Conservation (phyloP, 345 rosid species). For the Aegle marmelos region DNA sequence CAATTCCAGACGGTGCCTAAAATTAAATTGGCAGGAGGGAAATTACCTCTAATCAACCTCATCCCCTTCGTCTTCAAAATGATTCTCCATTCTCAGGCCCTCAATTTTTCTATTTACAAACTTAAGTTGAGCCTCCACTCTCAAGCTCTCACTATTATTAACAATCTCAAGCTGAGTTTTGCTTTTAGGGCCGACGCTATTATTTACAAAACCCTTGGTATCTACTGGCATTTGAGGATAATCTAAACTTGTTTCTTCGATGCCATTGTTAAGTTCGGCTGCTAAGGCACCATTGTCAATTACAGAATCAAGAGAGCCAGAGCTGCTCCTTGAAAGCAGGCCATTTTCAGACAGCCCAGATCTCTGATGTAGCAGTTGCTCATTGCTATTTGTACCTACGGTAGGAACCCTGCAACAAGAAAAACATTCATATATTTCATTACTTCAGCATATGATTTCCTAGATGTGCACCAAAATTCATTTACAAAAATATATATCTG, state of each 20-base stretch:
- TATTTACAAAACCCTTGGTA: constrained; percentile 47
- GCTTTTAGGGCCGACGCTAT: constrained; percentile 26
- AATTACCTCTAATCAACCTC: constrained; percentile 61
- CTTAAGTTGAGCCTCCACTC: constrained; percentile 48
- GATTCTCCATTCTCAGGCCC: constrained; percentile 46
- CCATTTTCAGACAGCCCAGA: constrained; percentile 38
- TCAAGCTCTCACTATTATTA: constrained; percentile 52
- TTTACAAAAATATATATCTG: neutral
- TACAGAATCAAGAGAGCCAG: constrained; percentile 35
- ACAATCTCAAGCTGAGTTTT: constrained; percentile 41
- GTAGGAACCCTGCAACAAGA: constrained; percentile 30
- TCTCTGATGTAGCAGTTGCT: constrained; percentile 30
- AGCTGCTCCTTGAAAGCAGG: constrained; percentile 33
- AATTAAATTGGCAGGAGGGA: neutral
- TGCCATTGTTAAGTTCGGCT: constrained; percentile 25
- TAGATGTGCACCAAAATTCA: neutral
- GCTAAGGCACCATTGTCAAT: constrained; percentile 22
- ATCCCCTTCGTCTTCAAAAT: constrained; percentile 54
- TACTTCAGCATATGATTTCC: neutral
- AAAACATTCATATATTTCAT: neutral
- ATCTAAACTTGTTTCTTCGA: constrained; percentile 33
- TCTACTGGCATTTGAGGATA: constrained; percentile 33
- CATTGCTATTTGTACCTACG: constrained; percentile 31
- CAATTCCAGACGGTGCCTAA: neutral
- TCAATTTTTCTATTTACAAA: constrained; percentile 53